Percentiles rank a stretch among this genome's conserved stretches.
phyloP scores from a whole-genome alignment of 2,329 filamentous ascomycete genomes.

The Colletotrichum sp. region DNA sequence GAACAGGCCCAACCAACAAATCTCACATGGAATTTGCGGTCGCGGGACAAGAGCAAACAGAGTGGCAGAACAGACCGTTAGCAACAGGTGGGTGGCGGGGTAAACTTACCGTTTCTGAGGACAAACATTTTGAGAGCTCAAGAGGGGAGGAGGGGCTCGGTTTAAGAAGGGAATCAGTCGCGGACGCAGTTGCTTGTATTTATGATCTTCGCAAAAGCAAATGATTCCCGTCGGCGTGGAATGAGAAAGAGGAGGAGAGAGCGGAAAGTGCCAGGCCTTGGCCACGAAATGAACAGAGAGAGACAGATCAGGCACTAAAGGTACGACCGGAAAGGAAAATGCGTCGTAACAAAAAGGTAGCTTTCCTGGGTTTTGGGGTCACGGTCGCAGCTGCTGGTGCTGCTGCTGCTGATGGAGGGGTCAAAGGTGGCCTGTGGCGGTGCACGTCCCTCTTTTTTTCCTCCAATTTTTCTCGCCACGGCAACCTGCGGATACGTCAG shows the following conservation, averaged over 20 bases:
- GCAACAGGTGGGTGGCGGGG: slow-evolving; percentile 7
- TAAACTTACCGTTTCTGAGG: slow-evolving; percentile 41
- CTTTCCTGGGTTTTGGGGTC: slow-evolving; percentile 3
- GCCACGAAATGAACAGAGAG: slow-evolving; percentile 1
- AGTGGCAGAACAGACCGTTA: not conserved
- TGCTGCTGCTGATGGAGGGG: slow-evolving; percentile 14
- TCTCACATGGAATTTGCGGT: not conserved
- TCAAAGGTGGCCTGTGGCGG: slow-evolving; percentile 25
- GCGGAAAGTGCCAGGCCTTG: slow-evolving; percentile 10
- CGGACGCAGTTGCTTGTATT: not conserved
- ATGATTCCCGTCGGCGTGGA: slow-evolving; percentile 3
- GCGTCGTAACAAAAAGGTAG: slow-evolving; percentile 32
- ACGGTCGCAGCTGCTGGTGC: not conserved
- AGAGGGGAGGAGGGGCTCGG: not conserved
- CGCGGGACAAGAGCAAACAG: not conserved
- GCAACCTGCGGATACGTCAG: slow-evolving; percentile 11
- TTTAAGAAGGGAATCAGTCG: not conserved
- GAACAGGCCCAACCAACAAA: not conserved
- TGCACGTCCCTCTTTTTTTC: slow-evolving; percentile 22
- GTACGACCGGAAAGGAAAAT: slow-evolving; percentile 19
- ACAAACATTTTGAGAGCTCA: slow-evolving; percentile 39
- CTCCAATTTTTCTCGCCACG: slow-evolving; percentile 9
- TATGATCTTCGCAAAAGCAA: slow-evolving; percentile 8
- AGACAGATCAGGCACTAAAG: slow-evolving; percentile 10
- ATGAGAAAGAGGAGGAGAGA: not conserved